phyloP scores from a whole-genome alignment of 306 rosid species.

The Trichosanthes truncata region DNA sequence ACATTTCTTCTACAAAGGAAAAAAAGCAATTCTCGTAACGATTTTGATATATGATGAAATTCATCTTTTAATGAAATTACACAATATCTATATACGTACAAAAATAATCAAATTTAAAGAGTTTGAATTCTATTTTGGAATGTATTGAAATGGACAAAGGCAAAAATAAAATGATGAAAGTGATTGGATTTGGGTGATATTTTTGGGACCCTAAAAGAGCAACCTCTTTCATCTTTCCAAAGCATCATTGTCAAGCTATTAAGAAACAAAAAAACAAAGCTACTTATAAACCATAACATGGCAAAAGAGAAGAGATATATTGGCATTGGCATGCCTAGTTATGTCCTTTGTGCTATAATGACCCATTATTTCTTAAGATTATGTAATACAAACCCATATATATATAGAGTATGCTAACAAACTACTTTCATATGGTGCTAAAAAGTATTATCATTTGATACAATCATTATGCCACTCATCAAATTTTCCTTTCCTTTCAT shows the following conservation, averaged over 20 bases:
- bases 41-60: not conserved
- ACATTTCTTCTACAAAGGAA: too few species aligned
- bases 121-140: constrained; percentile 2
- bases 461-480: not conserved
- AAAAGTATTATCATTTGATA: not conserved
- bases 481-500: not conserved
- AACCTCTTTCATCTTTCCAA: not conserved
- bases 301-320: not conserved
- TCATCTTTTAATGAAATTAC: not conserved
- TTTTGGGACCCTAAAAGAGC: not conserved
- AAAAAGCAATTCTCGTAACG: not conserved
- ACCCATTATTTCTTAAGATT: not conserved
- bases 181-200: not conserved
- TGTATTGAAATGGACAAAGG: not conserved
- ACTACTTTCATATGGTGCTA: not conserved
- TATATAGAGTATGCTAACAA: not conserved
- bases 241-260: constrained; percentile 9
- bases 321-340: not conserved
- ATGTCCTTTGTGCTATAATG: not conserved
- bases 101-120: not conserved
- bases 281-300: constrained; percentile 6
- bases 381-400: not conserved
- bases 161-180: not conserved
- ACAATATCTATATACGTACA: not conserved
- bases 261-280: not conserved